Base-by-base conservation (phyloP, 2,329 filamentous ascomycete species). In the Aspergillus quadricinctus region DNA sequence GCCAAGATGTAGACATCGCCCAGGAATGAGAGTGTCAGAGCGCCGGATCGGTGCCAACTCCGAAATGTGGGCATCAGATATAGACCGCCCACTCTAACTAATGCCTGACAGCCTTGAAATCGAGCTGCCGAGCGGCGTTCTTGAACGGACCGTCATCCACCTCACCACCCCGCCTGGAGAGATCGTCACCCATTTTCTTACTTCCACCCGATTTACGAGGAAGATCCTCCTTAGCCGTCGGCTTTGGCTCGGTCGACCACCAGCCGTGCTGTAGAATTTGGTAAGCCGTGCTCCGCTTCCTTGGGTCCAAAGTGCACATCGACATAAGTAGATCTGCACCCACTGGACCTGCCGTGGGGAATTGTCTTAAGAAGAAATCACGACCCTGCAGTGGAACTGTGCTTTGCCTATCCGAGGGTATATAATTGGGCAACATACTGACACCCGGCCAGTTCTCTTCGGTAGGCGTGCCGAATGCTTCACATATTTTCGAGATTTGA, bases 391-490 rank as follows among this genome's bases (percentile, higher is more conserved):
- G 63, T 1, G 73, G 90, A 65, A 65, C 84, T 78, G 76, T 62
- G 59, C 85, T 81, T 55, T 77, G 73, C 55, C 83, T 68, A 59
- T 84, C 83, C 1, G 88, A 82, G 1, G 88, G 83, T n/a, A 92
- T 84, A 74, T 94, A 99, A 57, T 88, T 88, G 14, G 87, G 85
- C 10, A 99, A 79, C 61, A 85, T 85, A 4, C 86, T 86, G 7
- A 99, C 92, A 28, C 93, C 93, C 0, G 94, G 92, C 94, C 94
- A 99, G 71, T 92, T 93, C 17, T 94, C 90, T 70, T 99, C 94
- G 4, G 86, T 94, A 0, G 94, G 94, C 0, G 92, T 95, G 56
- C 94, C 94, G 61, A 97, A 86, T 53, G 87, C 86, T 67, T 91
- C 85, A 70, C 88, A 91, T 61, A 97, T 95, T 64, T 93, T 83